Conservation (phyloP, 2,329 filamentous ascomycete genomes). For the Colletotrichum sp. region DNA sequence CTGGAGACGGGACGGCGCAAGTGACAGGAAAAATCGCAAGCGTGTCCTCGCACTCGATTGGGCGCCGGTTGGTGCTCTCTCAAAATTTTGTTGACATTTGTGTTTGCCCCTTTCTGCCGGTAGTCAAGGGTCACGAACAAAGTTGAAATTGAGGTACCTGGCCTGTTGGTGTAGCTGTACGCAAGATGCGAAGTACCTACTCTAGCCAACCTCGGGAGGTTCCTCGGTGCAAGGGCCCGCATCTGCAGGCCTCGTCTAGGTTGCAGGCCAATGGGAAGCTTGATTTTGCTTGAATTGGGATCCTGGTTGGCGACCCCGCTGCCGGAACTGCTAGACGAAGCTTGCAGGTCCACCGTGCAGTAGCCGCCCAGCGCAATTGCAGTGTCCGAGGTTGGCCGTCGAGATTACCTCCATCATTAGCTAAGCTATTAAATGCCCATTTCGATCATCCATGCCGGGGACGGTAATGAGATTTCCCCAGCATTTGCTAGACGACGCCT, state of each 20-base stretch:
- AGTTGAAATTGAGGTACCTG: constrained; percentile 3
- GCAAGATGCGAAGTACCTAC: background rate
- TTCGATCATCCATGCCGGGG: background rate
- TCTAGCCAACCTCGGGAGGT: constrained; percentile 5
- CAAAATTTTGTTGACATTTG: constrained; percentile 22
- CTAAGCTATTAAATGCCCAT: background rate
- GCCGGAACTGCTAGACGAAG: constrained; percentile 6
- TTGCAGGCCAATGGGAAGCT: constrained; percentile 15
- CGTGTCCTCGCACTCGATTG: constrained; percentile 10
- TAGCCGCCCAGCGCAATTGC: background rate
- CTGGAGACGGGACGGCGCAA: constrained; percentile 1
- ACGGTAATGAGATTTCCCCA: background rate
- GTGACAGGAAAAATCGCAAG: constrained; percentile 1
- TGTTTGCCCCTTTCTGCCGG: constrained; percentile 21
- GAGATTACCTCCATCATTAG: background rate
- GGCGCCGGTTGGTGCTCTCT: background rate
- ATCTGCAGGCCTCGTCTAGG: constrained; percentile 19
- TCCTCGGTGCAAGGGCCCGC: constrained; percentile 7
- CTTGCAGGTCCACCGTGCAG: constrained; percentile 6
- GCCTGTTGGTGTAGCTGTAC: background rate
- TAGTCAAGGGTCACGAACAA: constrained; percentile 18
- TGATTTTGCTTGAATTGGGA: constrained; percentile 11
- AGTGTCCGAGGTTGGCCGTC: background rate
- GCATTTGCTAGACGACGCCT: background rate
- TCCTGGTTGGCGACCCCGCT: background rate